These are phyloP conservation scores for Mycena olivaceomarginata DNA, from an alignment of 768 basidiomycete species.

Conservation along the genomic window DNA sequence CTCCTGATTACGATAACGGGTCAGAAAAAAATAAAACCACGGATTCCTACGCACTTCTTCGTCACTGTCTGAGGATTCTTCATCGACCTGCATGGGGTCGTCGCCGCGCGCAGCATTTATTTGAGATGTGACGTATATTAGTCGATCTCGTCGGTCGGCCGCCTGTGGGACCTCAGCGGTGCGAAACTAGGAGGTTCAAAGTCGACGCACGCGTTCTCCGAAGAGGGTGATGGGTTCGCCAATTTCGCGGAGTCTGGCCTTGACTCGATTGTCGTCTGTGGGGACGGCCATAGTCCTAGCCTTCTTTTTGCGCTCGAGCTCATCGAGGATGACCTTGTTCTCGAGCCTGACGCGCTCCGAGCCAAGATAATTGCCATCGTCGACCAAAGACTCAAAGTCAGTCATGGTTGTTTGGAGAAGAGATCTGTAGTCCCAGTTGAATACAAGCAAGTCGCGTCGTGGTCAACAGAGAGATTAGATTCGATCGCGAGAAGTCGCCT, in stretches of 20 bases:
- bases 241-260: conserved; percentile 91
- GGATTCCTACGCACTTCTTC: conserved; percentile 74
- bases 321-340: conserved; percentile 93
- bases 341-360: conserved; percentile 86
- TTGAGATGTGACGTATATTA: conserved; percentile 96
- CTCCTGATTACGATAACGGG: conserved; percentile 66
- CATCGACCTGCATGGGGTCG: conserved; percentile 84
- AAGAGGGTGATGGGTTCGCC: conserved; percentile 98
- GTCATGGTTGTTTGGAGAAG: conserved; percentile 64
- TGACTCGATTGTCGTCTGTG: conserved; percentile 96
- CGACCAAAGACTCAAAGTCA: conserved; percentile 84
- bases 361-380: conserved; percentile 86
- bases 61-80: conserved; percentile 81
- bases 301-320: conserved; percentile 98
- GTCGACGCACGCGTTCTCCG: conserved; percentile 92
- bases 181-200: conserved; percentile 16
- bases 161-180: conserved; percentile 69
- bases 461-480: neutral
- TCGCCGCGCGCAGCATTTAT: conserved; percentile 93
- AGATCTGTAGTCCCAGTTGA: conserved; percentile 48
- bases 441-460: neutral
- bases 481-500: neutral
- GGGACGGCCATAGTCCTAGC: conserved; percentile 95
- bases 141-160: conserved; percentile 95
- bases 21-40: conserved; percentile 28